phyloP scores from a whole-genome alignment of 1,284 basidiomycete genomes.

The Grifola frondosa region DNA sequence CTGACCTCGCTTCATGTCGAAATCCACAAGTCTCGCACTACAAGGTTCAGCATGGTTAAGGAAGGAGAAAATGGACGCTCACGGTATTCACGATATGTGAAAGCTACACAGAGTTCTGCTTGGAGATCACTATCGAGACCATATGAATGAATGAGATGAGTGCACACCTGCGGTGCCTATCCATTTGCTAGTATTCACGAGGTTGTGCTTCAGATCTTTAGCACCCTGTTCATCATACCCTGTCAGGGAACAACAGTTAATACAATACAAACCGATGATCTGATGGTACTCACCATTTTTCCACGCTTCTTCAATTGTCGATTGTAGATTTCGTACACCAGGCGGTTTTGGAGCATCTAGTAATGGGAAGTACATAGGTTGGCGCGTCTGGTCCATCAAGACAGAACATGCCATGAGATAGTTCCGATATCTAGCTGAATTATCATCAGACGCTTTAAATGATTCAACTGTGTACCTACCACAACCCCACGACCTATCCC shows the following conservation, averaged over 20 bases:
- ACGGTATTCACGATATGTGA: constrained; percentile 77
- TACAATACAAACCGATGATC: neutral
- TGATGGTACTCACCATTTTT: constrained; percentile 43
- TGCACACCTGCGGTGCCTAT: constrained; percentile 73
- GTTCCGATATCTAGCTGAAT: constrained; percentile 71
- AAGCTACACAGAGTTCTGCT: constrained; percentile 65
- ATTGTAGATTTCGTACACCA: constrained; percentile 71
- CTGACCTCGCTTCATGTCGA: constrained; percentile 48
- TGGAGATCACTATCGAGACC: too few species aligned
- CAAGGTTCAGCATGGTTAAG: constrained; percentile 2
- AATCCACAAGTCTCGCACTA: constrained; percentile 67
- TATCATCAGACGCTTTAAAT: neutral
- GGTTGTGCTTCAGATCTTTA: constrained; percentile 51
- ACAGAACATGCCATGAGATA: constrained; percentile 80
- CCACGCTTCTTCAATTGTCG: constrained; percentile 83
- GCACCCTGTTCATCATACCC: constrained; percentile 77
- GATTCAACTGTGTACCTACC: constrained; percentile 45
- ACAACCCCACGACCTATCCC: constrained; percentile 73
- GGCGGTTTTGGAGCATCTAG: constrained; percentile 59
- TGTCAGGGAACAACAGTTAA: constrained; percentile 28
- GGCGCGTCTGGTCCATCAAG: constrained; percentile 61
- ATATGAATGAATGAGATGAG: neutral
- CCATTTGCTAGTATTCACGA: constrained; percentile 71
- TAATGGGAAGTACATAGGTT: constrained; percentile 60
- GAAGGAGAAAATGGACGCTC: constrained; percentile 26